A percentile compares a stretch with the other conserved stretches of the same genome.
Conservation (phyloP, 1,139 yeast genomes). For the Yamadazyma sp. region DNA sequence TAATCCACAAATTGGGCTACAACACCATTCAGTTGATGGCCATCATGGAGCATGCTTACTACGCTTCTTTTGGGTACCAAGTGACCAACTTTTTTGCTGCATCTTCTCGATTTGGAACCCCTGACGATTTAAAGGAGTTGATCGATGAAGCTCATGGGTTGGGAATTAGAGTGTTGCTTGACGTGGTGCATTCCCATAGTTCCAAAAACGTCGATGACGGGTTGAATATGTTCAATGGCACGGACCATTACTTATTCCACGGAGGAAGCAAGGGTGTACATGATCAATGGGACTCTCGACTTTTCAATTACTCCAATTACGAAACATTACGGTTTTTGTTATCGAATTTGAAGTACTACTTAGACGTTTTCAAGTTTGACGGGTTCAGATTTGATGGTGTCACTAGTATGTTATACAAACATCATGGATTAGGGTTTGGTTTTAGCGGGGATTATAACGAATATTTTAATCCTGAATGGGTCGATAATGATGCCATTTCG, state of each 20-base stretch:
- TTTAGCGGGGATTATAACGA: conserved; percentile 94
- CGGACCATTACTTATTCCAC: conserved; percentile 94
- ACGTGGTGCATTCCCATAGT: conserved; percentile 94
- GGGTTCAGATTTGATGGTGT: conserved; percentile 98
- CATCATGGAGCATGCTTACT: conserved; percentile 97
- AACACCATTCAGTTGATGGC: conserved; percentile 97
- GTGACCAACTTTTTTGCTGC: conserved; percentile 89
- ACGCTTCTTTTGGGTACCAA: conserved; percentile 96
- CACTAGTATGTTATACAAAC: conserved; percentile 86
- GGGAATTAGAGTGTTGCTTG: conserved; percentile 84
- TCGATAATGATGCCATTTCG: conserved; percentile 83
- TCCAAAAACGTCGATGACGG: conserved; percentile 95
- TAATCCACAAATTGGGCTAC: conserved; percentile 80
- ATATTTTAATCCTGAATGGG: conserved; percentile 77
- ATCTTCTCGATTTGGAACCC: conserved; percentile 89
- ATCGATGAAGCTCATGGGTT: conserved; percentile 88
- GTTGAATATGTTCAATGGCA: conserved; percentile 88
- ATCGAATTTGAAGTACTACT: conserved; percentile 81
- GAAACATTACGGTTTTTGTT: conserved; percentile 87
- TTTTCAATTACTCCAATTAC: conserved; percentile 87
- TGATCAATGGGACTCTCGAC: conserved; percentile 91
- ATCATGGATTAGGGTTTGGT: conserved; percentile 88
- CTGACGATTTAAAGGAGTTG: conserved; percentile 88
- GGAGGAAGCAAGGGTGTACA: conserved; percentile 83
- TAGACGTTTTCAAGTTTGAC: conserved; percentile 84